Evolutionary conservation across 225 moss, liverwort and hornwort species (phyloP).

Genomic region (Pseudisothecium myosuroides): DNA sequence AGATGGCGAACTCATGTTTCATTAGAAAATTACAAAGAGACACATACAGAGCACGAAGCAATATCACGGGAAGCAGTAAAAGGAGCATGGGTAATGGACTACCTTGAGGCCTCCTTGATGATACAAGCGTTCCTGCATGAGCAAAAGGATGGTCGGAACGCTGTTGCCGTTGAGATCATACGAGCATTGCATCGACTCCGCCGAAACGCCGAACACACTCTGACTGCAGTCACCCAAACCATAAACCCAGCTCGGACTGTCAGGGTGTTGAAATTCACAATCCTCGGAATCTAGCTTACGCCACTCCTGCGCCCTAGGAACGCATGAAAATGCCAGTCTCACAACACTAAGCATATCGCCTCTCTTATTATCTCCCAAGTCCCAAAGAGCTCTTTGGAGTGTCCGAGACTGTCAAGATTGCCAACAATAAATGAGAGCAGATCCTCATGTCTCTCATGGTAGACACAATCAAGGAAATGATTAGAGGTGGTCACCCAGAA

Average conservation of each 20-base stretch:
- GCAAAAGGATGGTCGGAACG: slow-evolving; percentile 82
- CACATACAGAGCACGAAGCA: not conserved
- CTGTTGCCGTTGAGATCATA: slow-evolving; percentile 83
- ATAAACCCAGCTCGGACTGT: not conserved
- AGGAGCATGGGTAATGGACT: not conserved
- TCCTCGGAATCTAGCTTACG: not conserved
- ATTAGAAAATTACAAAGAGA: not conserved
- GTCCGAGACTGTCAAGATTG: not conserved
- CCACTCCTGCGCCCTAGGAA: not conserved
- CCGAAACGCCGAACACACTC: slow-evolving; percentile 94
- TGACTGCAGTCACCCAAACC: slow-evolving; percentile 46
- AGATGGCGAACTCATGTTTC: not conserved
- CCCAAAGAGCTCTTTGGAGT: not conserved
- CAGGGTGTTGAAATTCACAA: not conserved
- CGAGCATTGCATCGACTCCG: slow-evolving; percentile 98
- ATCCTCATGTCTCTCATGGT: not conserved
- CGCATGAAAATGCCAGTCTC: slow-evolving; percentile 18
- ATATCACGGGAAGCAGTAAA: not conserved
- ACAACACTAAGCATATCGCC: slow-evolving; percentile 13
- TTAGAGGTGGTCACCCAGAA: slow-evolving; percentile 2
- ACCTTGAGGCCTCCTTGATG: slow-evolving; percentile 92
- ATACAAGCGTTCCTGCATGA: slow-evolving; percentile 91
- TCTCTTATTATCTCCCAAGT: not conserved
- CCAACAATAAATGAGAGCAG: not conserved
- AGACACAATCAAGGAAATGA: not conserved